Conservation (phyloP, 129 eudicot genomes). For the Glebionis coronaria region DNA sequence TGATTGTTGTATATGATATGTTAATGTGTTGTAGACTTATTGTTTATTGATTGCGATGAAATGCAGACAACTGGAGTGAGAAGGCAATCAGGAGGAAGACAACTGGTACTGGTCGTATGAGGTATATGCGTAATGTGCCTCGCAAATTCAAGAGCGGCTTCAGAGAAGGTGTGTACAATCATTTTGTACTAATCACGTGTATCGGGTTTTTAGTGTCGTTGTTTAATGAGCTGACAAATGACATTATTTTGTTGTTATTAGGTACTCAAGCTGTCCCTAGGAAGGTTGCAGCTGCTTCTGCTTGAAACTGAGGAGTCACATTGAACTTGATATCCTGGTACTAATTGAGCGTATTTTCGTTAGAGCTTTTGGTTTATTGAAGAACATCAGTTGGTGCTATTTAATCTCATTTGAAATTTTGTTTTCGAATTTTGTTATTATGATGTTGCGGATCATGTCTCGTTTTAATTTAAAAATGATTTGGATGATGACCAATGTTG, state of each 20-base stretch:
- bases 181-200: not conserved
- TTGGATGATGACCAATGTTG: not conserved
- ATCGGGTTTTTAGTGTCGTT: not conserved
- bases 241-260: slow-evolving; percentile 5
- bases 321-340: slow-evolving; percentile 2
- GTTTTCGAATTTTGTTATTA: slow-evolving; percentile 15
- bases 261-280: slow-evolving; percentile 70
- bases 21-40: not conserved
- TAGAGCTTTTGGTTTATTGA: slow-evolving; percentile 17
- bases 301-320: slow-evolving; percentile 12
- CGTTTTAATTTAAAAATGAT: not conserved
- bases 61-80: slow-evolving; percentile 46
- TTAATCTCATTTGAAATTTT: not conserved
- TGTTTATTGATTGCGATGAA: slow-evolving; percentile 6
- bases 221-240: slow-evolving; percentile 1
- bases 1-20: no score
- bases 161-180: slow-evolving; percentile 45
- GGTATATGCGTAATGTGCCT: slow-evolving; percentile 59
- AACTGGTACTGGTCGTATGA: slow-evolving; percentile 72
- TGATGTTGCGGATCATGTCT: slow-evolving; percentile 15
- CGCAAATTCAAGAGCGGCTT: slow-evolving; percentile 59
- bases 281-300: slow-evolving; percentile 44
- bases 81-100: slow-evolving; percentile 61
- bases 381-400: slow-evolving; percentile 16
- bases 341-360: not conserved